Conservation (phyloP, 495 filamentous ascomycete species). For the Talaromyces nanjingensis region DNA sequence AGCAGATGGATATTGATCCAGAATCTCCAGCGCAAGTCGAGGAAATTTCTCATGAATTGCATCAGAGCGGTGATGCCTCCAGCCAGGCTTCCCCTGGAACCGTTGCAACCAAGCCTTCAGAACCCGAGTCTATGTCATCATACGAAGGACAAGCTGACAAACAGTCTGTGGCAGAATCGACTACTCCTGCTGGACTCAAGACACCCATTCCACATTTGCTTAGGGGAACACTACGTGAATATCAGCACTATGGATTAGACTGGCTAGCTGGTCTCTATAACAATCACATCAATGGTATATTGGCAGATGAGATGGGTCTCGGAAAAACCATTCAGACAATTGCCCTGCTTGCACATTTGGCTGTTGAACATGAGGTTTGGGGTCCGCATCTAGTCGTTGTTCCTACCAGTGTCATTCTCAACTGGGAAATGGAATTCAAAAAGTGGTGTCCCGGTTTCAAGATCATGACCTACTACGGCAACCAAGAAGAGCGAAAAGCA, state of each 20-base stretch:
- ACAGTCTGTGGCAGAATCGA: slow-evolving; percentile 24
- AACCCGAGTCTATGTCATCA: slow-evolving; percentile 59
- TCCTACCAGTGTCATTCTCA: slow-evolving; percentile 96
- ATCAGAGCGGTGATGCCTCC: slow-evolving; percentile 27
- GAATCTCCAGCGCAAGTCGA: not conserved
- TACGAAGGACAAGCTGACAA: slow-evolving; percentile 39
- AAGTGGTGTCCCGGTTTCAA: slow-evolving; percentile 99
- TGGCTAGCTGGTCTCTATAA: slow-evolving; percentile 92
- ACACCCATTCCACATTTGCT: slow-evolving; percentile 84
- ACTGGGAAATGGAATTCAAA: slow-evolving; percentile 99
- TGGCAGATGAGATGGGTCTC: slow-evolving; percentile 99
- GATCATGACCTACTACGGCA: slow-evolving; percentile 94
- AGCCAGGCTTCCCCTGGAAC: slow-evolving; percentile 50
- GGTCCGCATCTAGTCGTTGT: slow-evolving; percentile 95
- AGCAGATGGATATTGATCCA: not conserved
- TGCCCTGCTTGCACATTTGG: slow-evolving; percentile 85
- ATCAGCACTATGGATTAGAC: slow-evolving; percentile 92
- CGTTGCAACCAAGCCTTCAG: slow-evolving; percentile 62
- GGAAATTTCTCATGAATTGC: slow-evolving; percentile 17
- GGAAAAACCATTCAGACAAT: slow-evolving; percentile 99
- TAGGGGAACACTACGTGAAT: slow-evolving; percentile 86
- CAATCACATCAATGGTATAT: slow-evolving; percentile 91
- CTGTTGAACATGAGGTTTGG: slow-evolving; percentile 87
- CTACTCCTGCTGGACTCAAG: slow-evolving; percentile 38
- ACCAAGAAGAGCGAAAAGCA: slow-evolving; percentile 79